Conservation (phyloP, 495 filamentous ascomycete genomes). For the Neurospora sp. region DNA sequence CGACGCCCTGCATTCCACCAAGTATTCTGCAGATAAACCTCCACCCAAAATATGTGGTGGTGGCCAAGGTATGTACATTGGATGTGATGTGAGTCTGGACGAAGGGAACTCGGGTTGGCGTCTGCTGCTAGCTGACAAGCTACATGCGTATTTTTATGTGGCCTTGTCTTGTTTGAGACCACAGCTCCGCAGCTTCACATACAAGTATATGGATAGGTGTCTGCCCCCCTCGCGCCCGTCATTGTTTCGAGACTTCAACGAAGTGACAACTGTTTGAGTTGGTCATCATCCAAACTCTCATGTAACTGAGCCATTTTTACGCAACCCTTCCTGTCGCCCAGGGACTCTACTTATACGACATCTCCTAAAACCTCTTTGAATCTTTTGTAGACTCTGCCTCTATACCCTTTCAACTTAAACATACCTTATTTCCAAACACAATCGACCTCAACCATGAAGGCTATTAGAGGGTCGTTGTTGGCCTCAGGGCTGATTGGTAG, state of each 20-base stretch:
- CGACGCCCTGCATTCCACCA: not conserved
- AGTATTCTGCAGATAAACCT: not conserved
- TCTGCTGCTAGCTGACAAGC: not conserved
- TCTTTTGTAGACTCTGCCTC: not conserved
- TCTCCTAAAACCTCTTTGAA: not conserved
- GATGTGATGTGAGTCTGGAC: not conserved
- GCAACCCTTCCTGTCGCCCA: not conserved
- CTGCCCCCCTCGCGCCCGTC: not conserved
- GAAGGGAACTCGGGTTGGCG: not conserved
- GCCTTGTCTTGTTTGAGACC: not conserved
- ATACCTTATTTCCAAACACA: not conserved
- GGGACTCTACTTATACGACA: not conserved
- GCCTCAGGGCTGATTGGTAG: conserved; percentile 12
- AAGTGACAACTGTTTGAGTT: not conserved
- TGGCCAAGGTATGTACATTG: not conserved
- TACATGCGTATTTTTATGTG: not conserved
- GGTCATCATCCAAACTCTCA: not conserved
- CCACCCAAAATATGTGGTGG: not conserved
- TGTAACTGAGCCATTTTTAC: not conserved
- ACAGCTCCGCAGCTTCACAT: not conserved
- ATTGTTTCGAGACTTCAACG: not conserved
- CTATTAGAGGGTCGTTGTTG: not conserved
- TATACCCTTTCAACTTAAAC: not conserved
- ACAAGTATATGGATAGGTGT: not conserved
- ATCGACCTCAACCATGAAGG: conserved; percentile 5